Base-by-base conservation (phyloP, 345 rosid genomes). In the Dimocarpus longan region DNA sequence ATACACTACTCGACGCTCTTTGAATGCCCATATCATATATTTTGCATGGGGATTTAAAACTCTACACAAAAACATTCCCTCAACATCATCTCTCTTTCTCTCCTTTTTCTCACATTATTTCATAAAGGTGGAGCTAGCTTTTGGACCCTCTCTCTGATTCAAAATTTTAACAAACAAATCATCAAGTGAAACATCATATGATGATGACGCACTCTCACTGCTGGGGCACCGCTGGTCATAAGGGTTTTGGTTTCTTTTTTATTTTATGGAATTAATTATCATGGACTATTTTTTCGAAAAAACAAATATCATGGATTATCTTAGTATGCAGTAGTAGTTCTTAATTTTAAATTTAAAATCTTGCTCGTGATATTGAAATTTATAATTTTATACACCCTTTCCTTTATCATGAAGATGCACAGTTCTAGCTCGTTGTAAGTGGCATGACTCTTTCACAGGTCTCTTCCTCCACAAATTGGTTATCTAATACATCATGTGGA, bases 91-190 rank as follows among this genome's bases (percentile, higher is more conserved):
- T 57, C 67, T 77, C 81, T 78, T 66, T 68, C 75, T 80, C 71
- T 66, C 70, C 78, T 77, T 68, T 68, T 74, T 78, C 67, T 66
- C 71, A 32, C 80, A 84, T 85, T 83, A 85, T 85, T 83, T 81
- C 85, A 80, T 85, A 87, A 87, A 87, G 87, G 77, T 70, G 68
- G 48, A 79, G 85, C 85, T 82, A 77, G 85, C 86, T 82, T 81
- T 81, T 83, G 80, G 77, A 75, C 77, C 77, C 22, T 75, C 68
- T 48, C 73, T 28, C 73, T 72, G 28, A 43, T 68, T 77, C 21
- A 56, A 78, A 78, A 73, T 69, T 70, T 60, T 73, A 71, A 22
- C 67, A 32, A 70, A 79, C 69, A 68, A 73, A 75, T 43, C 71
- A 46, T 37, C 28, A 56, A 65, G 46, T 66, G 50, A 75, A 54